phyloP scores from a whole-genome alignment of 768 basidiomycete species.

The Russula emetica region DNA sequence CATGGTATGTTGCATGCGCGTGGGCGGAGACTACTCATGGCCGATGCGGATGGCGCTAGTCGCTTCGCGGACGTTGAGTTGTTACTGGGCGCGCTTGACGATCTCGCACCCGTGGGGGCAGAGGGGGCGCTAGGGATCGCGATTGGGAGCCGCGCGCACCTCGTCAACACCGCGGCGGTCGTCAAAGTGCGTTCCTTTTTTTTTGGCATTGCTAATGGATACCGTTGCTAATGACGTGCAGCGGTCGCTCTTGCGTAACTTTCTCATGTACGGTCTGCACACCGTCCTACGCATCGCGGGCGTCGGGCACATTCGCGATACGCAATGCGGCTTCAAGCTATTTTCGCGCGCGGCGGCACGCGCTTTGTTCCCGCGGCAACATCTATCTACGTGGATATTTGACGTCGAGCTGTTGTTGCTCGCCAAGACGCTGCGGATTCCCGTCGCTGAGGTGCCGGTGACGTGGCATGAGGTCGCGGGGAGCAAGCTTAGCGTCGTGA shows the following conservation, averaged over 20 bases:
- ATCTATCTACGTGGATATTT: slow-evolving; percentile 91
- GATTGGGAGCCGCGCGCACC: slow-evolving; percentile 86
- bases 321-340: slow-evolving; percentile 97
- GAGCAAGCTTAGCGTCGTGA: slow-evolving; percentile 83
- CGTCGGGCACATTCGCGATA: slow-evolving; percentile 87
- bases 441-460: slow-evolving; percentile 81
- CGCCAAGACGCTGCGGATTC: slow-evolving; percentile 72
- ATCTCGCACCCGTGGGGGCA: slow-evolving; percentile 43
- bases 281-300: slow-evolving; percentile 84
- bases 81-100: slow-evolving; percentile 75
- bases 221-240: slow-evolving; percentile 33
- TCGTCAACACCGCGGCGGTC: slow-evolving; percentile 88
- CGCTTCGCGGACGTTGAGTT: slow-evolving; percentile 76
- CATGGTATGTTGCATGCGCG: slow-evolving; percentile 86
- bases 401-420: slow-evolving; percentile 90
- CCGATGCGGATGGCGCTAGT: slow-evolving; percentile 92
- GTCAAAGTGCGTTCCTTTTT: slow-evolving; percentile 63
- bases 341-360: slow-evolving; percentile 80
- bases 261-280: slow-evolving; percentile 93
- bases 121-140: slow-evolving; percentile 57
- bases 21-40: slow-evolving; percentile 79
- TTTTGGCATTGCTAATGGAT: not conserved
- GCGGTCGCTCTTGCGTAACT: slow-evolving; percentile 84
- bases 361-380: slow-evolving; percentile 81
- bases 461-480: slow-evolving; percentile 93